phyloP scores from a whole-genome alignment of 2,329 filamentous ascomycete species.

The Annulohypoxylon truncatum region DNA sequence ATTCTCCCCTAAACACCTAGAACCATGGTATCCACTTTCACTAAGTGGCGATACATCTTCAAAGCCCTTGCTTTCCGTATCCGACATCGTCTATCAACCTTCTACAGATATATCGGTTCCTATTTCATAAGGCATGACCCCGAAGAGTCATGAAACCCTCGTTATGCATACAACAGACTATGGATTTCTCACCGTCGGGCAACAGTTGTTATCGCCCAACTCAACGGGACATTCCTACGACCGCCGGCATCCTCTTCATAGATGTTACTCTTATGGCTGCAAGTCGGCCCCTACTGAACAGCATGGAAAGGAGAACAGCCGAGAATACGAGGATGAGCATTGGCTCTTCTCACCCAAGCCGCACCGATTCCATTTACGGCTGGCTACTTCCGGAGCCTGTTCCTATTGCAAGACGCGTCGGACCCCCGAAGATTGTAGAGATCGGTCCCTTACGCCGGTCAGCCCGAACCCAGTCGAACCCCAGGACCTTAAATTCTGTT shows the following conservation, averaged over 20 bases:
- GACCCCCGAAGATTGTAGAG: constrained; percentile 32
- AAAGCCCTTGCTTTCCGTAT: constrained; percentile 32
- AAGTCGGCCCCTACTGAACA: constrained; percentile 20
- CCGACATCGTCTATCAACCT: constrained; percentile 20
- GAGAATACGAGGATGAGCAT: constrained; percentile 39
- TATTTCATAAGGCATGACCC: constrained; percentile 21
- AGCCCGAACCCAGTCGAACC: constrained; percentile 33
- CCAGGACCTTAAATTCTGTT: constrained; percentile 20
- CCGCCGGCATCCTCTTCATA: constrained; percentile 26
- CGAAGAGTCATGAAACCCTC: constrained; percentile 36
- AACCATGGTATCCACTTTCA: constrained; percentile 38
- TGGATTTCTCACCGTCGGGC: constrained; percentile 25
- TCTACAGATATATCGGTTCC: constrained; percentile 31
- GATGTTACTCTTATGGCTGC: constrained; percentile 33
- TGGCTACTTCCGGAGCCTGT: constrained; percentile 22
- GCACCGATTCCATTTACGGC: constrained; percentile 23
- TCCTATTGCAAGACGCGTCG: constrained; percentile 24
- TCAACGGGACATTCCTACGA: constrained; percentile 26
- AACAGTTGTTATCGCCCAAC: constrained; percentile 17
- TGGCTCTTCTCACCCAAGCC: constrained; percentile 14
- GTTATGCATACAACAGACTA: constrained; percentile 38
- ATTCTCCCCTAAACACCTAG: constrained; percentile 22
- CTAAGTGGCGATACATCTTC: constrained; percentile 41
- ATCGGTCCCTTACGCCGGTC: constrained; percentile 30
- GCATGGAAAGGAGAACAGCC: constrained; percentile 34